These are phyloP conservation scores for Acanthamoeba rhysodes DNA, from an alignment of 208 protist species.

Conservation along the genomic window DNA sequence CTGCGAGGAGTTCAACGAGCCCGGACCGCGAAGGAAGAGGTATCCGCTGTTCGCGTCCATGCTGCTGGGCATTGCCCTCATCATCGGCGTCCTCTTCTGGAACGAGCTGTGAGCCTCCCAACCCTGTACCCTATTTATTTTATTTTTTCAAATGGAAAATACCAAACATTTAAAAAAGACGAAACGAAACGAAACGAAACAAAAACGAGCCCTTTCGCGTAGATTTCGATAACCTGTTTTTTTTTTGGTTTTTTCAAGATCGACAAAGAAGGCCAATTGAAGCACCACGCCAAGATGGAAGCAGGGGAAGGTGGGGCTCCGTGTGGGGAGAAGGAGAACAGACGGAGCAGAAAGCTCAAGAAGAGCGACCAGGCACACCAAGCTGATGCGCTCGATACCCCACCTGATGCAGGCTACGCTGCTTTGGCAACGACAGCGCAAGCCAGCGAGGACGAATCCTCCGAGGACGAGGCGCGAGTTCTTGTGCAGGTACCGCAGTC, in stretches of 20 bases:
- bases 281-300: background rate
- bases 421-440: background rate
- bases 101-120: background rate
- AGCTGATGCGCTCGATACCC: background rate
- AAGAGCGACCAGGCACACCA: background rate
- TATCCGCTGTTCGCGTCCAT: conserved; percentile 16
- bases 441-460: background rate
- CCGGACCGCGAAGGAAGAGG: background rate
- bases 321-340: background rate
- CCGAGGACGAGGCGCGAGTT: background rate
- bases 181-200: background rate
- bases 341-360: background rate
- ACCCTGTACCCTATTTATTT: background rate
- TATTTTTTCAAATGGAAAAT: too few species aligned
- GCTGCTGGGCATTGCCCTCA: conserved; percentile 58
- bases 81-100: conserved; percentile 41
- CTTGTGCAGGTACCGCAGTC: background rate
- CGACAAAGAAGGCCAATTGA: background rate
- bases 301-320: background rate
- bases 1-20: conserved; percentile 65
- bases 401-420: background rate
- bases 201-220: background rate
- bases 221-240: background rate
- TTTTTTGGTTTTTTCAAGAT: background rate
- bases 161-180: background rate